Base-by-base conservation (phyloP, 768 basidiomycete genomes). In the Cantharellus cinnabarinus region DNA sequence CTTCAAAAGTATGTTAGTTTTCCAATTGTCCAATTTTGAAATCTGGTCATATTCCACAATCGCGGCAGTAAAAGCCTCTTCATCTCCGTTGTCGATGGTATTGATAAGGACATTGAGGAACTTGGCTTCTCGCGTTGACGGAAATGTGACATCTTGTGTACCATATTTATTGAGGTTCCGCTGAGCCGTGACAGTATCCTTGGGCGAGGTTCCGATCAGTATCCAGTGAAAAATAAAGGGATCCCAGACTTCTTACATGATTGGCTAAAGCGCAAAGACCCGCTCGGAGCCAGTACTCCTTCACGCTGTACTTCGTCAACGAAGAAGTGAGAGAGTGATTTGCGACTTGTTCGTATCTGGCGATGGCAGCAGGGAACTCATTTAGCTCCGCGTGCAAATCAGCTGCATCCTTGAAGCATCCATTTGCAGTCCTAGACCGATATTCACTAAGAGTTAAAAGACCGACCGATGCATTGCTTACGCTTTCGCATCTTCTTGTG, bases 241-340 rank as follows among this genome's bases (percentile, higher is more conserved):
- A 37, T 51, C 14, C 10, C 14, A 54, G 10, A 10, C 39, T 4
- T 72, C 85, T 64, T 71, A 94, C 94, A 61, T 75, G 76, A 76
- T 84, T 82, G 4, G 91, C 94, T 59, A 97, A 74, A 14, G 85
- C 85, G 68, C 95, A 98, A 29, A 99, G 73, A 41, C 80, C 80
- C 2, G 90, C 78, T 65, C 82, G 77, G 41, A 98, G 75, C 89
- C 91, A 98, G 67, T 94, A 94, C 64, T 98, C 95, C 72, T 98
- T 97, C 65, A 97, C 95, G 62, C 86, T 90, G 73, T 97, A 99
- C 70, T 90, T 91, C n/a, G 95, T 98, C 65, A 98, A 71, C 4
- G 83, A 74, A 20, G 86, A 89, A 0, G 71, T 71, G 50, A 97
- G 75, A 4, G 85, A 87, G 67, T 85, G 82, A 62, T 83, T 76